Evolutionary conservation across 331 rosid genomes (phyloP).

Genomic region (Prunus yedoensis): DNA sequence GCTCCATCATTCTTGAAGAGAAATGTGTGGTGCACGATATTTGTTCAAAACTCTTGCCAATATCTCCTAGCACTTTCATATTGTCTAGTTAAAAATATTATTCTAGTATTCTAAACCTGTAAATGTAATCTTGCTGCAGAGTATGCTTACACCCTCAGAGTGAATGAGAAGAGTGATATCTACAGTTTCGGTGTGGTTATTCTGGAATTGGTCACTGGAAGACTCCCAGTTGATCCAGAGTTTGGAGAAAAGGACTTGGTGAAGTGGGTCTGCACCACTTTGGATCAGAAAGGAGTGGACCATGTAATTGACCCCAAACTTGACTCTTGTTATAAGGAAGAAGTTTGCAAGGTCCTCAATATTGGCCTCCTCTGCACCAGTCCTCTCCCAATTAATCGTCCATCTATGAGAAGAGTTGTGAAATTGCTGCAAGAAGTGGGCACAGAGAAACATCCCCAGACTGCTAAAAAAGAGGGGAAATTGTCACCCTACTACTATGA

Average conservation of each 20-base stretch:
- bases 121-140: conserved; percentile 41
- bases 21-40: background rate
- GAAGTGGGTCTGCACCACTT: conserved; percentile 79
- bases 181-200: conserved; percentile 94
- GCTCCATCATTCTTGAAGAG: background rate
- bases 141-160: conserved; percentile 89
- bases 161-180: conserved; percentile 92
- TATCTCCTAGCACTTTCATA: background rate
- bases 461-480: conserved; percentile 63
- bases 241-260: conserved; percentile 91
- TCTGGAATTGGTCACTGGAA: conserved; percentile 80
- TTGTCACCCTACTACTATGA: conserved; percentile 85
- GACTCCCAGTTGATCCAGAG: conserved; percentile 70
- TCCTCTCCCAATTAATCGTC: conserved; percentile 92
- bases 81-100: background rate
- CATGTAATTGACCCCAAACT: conserved; percentile 68
- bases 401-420: conserved; percentile 88
- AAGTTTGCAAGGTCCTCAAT: conserved; percentile 79
- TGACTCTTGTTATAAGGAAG: conserved; percentile 68
- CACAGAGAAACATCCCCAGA: conserved; percentile 40
- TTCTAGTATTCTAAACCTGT: background rate
- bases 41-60: background rate
- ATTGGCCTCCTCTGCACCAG: conserved; percentile 87
- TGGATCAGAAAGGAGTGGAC: conserved; percentile 79
- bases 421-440: conserved; percentile 84